Percentiles rank a stretch among this genome's conserved stretches.
phyloP scores from a whole-genome alignment of 1,284 basidiomycete genomes.

The Ustilago nuda region DNA sequence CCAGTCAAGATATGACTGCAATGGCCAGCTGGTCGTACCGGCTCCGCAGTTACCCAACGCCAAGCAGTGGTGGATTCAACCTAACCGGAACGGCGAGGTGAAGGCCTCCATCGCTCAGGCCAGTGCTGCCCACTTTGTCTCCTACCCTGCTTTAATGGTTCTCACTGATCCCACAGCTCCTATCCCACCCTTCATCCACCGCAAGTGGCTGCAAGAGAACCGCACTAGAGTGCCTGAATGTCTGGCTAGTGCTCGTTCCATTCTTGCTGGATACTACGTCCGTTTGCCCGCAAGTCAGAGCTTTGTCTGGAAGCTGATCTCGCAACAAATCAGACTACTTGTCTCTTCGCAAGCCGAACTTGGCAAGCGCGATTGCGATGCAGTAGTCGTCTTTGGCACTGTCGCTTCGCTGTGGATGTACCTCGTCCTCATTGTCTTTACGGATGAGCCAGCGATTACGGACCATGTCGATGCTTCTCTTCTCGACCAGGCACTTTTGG shows the following conservation, averaged over 20 bases:
- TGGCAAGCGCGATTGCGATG: constrained; percentile 20
- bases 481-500: constrained; percentile 45
- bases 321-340: constrained; percentile 40
- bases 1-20: constrained; percentile 44
- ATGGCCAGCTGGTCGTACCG: constrained; percentile 33
- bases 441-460: constrained; percentile 48
- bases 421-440: constrained; percentile 57
- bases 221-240: constrained; percentile 48
- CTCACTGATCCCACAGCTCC: constrained; percentile 61
- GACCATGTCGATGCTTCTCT: constrained; percentile 49
- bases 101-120: constrained; percentile 55
- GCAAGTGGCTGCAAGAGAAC: constrained; percentile 61
- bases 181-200: constrained; percentile 61
- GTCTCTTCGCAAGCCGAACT: constrained; percentile 19
- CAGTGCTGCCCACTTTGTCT: constrained; percentile 60
- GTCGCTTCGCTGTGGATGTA: constrained; percentile 62
- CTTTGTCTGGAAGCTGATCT: constrained; percentile 55
- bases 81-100: constrained; percentile 43
- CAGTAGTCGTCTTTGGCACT: constrained; percentile 46
- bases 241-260: constrained; percentile 54
- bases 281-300: constrained; percentile 56
- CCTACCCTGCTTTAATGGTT: constrained; percentile 62
- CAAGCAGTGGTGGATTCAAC: constrained; percentile 59
- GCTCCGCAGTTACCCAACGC: constrained; percentile 41
- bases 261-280: constrained; percentile 60